Evolutionary conservation across 352 stramenopile genomes (phyloP), one percentile per base, ranked within the genome.

Genomic region (Phytophthora chlamydospora): DNA sequence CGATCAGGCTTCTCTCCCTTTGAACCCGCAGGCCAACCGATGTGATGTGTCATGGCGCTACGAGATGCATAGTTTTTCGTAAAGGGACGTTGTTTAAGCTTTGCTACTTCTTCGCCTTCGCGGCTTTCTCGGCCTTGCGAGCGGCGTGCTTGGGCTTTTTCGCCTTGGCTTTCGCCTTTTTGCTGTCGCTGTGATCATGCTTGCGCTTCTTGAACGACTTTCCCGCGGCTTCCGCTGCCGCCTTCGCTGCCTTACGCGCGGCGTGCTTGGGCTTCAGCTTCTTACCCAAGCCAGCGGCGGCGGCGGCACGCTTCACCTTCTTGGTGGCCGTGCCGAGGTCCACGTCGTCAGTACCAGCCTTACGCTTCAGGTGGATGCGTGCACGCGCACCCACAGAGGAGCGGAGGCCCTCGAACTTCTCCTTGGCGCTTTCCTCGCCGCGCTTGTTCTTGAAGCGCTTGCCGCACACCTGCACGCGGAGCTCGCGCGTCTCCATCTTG

Each of bases 371-470:
- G 4, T 80, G 52, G 39, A 95, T 79, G 16, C 85, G 85, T 7
- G 75, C 72, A 6, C 76, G 73, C 0, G 85, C 85, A 31, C 85
- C 83, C 3, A 66, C 58, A 11, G 75, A 81, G 6, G 79, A 72
- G 24, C 81, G 75, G 3, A 76, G 41, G 16, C 85, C 83, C 62
- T 93, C 82, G 60, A 82, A 80, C 55, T 86, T 85, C 48, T 86
- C 77, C 46, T 64, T 69, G 14, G 43, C 46, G 31, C 52, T 56
- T 38, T 87, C 73, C 16, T 91, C 80, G 36, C 84, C 83, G 33
- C 82, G 78, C 39, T 79, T 75, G 63, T 89, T 91, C 74, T 93
- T 93, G 45, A 85, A 89, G n/a, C 87, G 83, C 73, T 94, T 96
- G 41, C 85, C 83, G 27, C 85, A 93, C 17, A 93, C 86, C 54